Base-by-base conservation (phyloP, 805 yeast genomes). In the Yarrowia divulgata region DNA sequence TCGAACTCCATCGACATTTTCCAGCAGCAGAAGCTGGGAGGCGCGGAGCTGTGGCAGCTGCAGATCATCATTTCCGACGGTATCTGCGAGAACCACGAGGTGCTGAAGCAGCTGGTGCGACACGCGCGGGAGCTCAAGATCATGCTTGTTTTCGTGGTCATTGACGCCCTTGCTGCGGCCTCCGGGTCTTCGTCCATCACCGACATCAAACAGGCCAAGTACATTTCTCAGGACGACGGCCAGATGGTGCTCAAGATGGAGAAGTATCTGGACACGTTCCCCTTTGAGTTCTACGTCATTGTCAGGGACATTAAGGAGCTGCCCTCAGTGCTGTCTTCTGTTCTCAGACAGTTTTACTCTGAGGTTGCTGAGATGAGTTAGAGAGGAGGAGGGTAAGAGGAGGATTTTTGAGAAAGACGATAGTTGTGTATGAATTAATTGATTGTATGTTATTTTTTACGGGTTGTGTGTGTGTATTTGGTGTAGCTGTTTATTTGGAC, bases 31-130 rank as follows among this genome's bases (percentile, higher is more conserved):
- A 72, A 75, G 81, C 49, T 70, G 52, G 67, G 73, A 14, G 67
- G 71, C 7, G 71, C 71, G 7, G 97, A 91, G 71, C 83, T 91
- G 76, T 95, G 98, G 97, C 97, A 92, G 79, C 83, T 95, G 72
- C 92, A 96, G 77, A 92, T 95, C 69, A 90, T 95, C 70, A 84
- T 95, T 40, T 92, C 97, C 1, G 99, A 95, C 81, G 99, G 99
- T 79, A 91, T 95, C 60, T 93, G 98, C 77, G 99, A 95, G 78
- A 96, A 93, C 77, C 99, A 95, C 77, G 93, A 85, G 39, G 87
- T 90, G 0, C 82, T 95, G 63, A 88, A 90, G 72, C 84, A 94
- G 72, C 83, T 95, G 73, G 98, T 94, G 4, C 88, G 99, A 74
- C 86, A 86, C 72, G 98, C 98, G 1, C 85, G 97, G 73, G 98